Evolutionary conservation across 768 basidiomycete genomes (phyloP).

Genomic region (Boletus rufocinnamomeus): DNA sequence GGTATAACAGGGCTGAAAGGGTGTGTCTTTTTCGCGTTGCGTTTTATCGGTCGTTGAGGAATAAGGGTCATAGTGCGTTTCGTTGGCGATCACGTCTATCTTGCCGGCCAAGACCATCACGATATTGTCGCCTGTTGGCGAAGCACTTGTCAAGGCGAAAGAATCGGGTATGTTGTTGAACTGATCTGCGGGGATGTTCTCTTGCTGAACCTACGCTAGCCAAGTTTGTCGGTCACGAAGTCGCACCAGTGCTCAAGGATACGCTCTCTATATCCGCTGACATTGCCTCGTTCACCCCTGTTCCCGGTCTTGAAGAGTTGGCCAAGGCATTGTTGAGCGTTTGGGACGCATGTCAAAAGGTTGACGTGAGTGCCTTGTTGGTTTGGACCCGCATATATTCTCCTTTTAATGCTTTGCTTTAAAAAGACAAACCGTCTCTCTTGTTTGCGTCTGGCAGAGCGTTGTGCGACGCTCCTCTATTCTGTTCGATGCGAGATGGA

Average conservation of each 20-base stretch:
- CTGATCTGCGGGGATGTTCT: not conserved
- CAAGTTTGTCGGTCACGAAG: constrained; percentile 36
- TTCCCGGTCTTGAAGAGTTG: constrained; percentile 55
- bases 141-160: constrained; percentile 22
- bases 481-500: constrained; percentile 61
- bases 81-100: constrained; percentile 32
- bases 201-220: constrained; percentile 19
- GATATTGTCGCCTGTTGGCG: constrained; percentile 28
- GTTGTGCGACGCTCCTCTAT: constrained; percentile 69
- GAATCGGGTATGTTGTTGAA: constrained; percentile 19
- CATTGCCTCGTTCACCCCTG: constrained; percentile 49
- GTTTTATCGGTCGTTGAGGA: not conserved
- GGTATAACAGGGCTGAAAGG: constrained; percentile 35
- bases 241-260: constrained; percentile 39
- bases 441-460: constrained; percentile 70
- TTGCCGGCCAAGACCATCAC: constrained; percentile 19
- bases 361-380: constrained; percentile 51
- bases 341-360: constrained; percentile 62
- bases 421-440: constrained; percentile 64
- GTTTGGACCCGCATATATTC: not conserved
- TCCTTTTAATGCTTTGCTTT: not conserved
- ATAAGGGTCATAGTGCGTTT: constrained; percentile 20
- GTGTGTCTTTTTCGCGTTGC: constrained; percentile 2
- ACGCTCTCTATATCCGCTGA: constrained; percentile 38
- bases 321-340: constrained; percentile 56